Evolutionary conservation across 108 stramenopile genomes (phyloP), one percentile per base, ranked within the genome.

Genomic region (Cylindrotheca fusiformis): DNA sequence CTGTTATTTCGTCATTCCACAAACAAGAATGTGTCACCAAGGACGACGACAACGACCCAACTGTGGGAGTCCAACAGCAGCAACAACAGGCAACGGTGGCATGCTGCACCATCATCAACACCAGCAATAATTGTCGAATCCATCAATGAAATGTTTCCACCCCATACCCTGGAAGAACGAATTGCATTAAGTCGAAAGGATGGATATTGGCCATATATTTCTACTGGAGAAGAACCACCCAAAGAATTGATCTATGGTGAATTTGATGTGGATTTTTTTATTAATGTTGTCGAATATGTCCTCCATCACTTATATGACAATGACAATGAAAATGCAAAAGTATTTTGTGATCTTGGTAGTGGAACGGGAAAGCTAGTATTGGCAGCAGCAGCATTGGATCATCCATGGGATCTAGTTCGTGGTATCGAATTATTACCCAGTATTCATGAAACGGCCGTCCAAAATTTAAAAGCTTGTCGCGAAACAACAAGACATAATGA

Each of bases 191-290:
- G 81, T 56, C 81, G 90, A 19, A 85, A 86, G 8, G 87, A 91
- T 58, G 90, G 90, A 19, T 91, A 91, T 60, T 91, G 90, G 90
- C 80, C 83, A 19, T 91, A 58, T 54, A 70, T 91, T 54, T 48
- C 60, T 32, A 60, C 62, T 31, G 90, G 90, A 51, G 68, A 83
- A 44, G 74, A 83, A 12, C 90, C 90, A 52, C 87, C 85, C 2
- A 52, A 65, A 10, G 75, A 81, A 62, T 74, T 88, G 22, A 85
- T 86, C 8, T 88, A 91, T 57, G 90, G 90, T 10, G 90, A 91
- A 71, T 91, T 91, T 63, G 90, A 91, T 68, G 50, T 86, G 18
- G 58, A 70, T 12, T 88, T 88, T 51, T 88, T 91, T 66, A 81
- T 71, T 0, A 36, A 75, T n/a, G 55, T 88, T 17, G 36, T 91